phyloP scores from a whole-genome alignment of 345 rosid genomes.

The Acer saccharum region DNA sequence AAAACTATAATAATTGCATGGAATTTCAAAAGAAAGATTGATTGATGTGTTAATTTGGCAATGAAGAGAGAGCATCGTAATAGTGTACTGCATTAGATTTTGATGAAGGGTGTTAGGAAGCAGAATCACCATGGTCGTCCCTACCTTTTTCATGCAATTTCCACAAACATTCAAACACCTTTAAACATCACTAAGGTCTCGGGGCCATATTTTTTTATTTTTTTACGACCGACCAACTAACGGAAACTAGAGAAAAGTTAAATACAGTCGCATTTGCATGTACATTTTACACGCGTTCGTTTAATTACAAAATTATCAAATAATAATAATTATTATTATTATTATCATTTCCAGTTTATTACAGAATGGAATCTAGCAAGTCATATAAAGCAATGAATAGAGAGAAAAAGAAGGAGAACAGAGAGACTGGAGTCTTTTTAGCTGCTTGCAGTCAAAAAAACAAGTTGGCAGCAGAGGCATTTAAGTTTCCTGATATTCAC shows the following conservation, averaged over 20 bases:
- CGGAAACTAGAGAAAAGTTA: background rate
- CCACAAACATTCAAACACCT: background rate
- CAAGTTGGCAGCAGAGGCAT: background rate
- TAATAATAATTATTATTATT: no score
- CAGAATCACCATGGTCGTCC: background rate
- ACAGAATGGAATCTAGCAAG: background rate
- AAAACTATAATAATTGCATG: background rate
- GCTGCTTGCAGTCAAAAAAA: constrained; percentile 21
- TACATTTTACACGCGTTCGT: background rate
- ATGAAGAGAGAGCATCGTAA: background rate
- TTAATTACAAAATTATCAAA: no score
- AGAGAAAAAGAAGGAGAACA: background rate
- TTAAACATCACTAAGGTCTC: background rate
- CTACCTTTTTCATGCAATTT: background rate
- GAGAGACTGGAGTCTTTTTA: constrained; percentile 9
- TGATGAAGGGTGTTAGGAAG: background rate
- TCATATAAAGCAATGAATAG: background rate
- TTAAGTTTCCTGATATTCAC: constrained; percentile 23
- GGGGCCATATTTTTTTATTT: background rate
- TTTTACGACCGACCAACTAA: no score
- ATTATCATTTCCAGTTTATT: background rate
- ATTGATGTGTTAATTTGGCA: background rate
- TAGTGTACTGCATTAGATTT: background rate
- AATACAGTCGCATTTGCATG: background rate
- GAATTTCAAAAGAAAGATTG: background rate